Percentiles rank a stretch among this genome's conserved stretches.
Evolutionary conservation across 352 stramenopile species (phyloP).

Genomic region (Phytophthora ohioensis): DNA sequence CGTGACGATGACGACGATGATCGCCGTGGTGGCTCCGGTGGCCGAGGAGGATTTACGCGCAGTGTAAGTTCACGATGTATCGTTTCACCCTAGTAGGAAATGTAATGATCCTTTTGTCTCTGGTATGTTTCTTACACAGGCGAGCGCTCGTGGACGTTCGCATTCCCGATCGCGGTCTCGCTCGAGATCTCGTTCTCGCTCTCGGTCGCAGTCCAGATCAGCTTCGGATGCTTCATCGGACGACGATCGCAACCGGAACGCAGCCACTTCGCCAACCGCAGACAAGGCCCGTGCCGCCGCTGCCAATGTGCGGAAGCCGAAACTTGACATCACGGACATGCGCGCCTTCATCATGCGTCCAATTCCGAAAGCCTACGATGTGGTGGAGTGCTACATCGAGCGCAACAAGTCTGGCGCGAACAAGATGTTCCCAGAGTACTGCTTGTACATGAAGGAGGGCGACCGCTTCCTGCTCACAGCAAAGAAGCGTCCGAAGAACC

Average conservation of each 20-base stretch:
- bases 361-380: slow-evolving; percentile 88
- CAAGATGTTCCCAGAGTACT: slow-evolving; percentile 95
- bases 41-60: slow-evolving; percentile 37
- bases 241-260: slow-evolving; percentile 69
- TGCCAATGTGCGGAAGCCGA: slow-evolving; percentile 64
- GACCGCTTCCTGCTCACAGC: slow-evolving; percentile 96
- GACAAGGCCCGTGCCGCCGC: slow-evolving; percentile 44
- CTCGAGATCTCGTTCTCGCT: slow-evolving; percentile 61
- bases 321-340: slow-evolving; percentile 88
- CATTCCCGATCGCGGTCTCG: slow-evolving; percentile 52
- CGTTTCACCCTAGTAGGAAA: background rate
- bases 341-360: slow-evolving; percentile 82
- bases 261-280: slow-evolving; percentile 48
- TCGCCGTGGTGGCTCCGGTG: slow-evolving; percentile 35
- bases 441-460: slow-evolving; percentile 93
- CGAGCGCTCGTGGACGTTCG: slow-evolving; percentile 48
- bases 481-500: slow-evolving; percentile 97
- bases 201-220: slow-evolving; percentile 62
- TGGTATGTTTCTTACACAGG: slow-evolving; percentile 24
- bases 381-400: slow-evolving; percentile 96
- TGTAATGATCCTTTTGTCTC: slow-evolving; percentile 16
- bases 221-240: slow-evolving; percentile 72
- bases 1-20: slow-evolving; percentile 70
- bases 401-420: slow-evolving; percentile 93
- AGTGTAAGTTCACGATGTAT: slow-evolving; percentile 44